Conservation (phyloP, 352 stramenopile species). For the Globisporangium viniferum region DNA sequence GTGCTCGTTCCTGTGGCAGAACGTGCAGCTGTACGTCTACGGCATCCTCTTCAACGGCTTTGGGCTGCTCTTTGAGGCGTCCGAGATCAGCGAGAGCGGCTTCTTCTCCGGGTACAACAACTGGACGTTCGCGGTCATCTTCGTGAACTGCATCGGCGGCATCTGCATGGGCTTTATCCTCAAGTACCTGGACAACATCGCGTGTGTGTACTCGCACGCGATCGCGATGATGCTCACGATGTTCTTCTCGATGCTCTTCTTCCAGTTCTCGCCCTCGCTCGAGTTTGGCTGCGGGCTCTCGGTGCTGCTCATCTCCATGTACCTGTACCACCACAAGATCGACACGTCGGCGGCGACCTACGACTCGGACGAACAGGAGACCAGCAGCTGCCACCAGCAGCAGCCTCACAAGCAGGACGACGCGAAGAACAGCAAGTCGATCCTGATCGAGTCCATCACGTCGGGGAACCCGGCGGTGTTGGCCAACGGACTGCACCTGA, state of each 20-base stretch:
- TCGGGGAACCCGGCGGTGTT: background rate
- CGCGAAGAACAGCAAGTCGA: background rate
- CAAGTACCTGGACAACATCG: conserved; percentile 91
- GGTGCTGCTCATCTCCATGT: conserved; percentile 84
- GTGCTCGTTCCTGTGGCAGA: conserved; percentile 82
- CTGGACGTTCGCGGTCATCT: conserved; percentile 76
- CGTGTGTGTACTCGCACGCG: conserved; percentile 79
- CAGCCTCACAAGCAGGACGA: conserved; percentile 1
- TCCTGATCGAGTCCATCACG: conserved; percentile 1
- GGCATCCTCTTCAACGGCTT: conserved; percentile 80
- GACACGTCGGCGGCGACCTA: conserved; percentile 19
- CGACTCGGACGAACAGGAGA: conserved; percentile 13
- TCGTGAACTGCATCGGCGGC: conserved; percentile 69
- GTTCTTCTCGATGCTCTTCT: conserved; percentile 85
- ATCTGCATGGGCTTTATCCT: conserved; percentile 80
- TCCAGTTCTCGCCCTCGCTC: conserved; percentile 76
- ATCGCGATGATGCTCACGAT: conserved; percentile 90
- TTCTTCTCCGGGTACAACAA: conserved; percentile 82
- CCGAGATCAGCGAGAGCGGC: conserved; percentile 39
- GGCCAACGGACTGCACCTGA: conserved; percentile 28
- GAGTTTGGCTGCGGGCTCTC: conserved; percentile 80
- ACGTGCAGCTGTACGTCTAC: conserved; percentile 78
- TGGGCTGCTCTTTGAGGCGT: conserved; percentile 47
- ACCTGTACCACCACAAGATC: conserved; percentile 83
- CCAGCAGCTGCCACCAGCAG: conserved; percentile 4